Evolutionary conservation across 305 asterid species (phyloP).

Genomic region (Solanum chacoense): DNA sequence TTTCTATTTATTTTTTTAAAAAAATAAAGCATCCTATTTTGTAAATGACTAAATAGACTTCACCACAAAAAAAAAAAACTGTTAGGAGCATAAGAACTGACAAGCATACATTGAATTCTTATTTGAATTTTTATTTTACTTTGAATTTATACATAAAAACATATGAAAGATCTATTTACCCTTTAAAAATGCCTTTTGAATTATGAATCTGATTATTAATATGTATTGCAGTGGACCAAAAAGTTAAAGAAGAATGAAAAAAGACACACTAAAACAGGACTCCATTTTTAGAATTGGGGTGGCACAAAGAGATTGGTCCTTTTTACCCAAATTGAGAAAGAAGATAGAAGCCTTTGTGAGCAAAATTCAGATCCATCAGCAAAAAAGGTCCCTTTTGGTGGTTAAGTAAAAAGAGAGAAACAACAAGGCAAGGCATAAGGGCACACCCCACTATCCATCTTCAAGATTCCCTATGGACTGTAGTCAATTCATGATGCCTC

Average conservation of each 20-base stretch:
- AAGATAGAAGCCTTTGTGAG: neutral
- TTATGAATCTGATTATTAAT: neutral
- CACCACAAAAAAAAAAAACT: neutral
- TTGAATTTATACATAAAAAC: neutral
- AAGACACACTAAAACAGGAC: neutral
- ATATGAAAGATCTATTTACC: neutral
- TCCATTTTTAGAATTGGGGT: neutral
- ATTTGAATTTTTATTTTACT: neutral
- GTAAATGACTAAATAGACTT: neutral
- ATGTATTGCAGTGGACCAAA: neutral
- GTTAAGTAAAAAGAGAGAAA: conserved; percentile 5
- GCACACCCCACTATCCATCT: conserved; percentile 24
- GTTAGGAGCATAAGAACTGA: neutral
- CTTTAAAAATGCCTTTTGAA: neutral
- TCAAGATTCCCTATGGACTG: conserved; percentile 9
- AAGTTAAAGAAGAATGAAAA: neutral
- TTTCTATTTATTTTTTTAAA: neutral
- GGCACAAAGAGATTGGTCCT: neutral
- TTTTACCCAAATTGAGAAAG: neutral
- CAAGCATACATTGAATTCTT: neutral
- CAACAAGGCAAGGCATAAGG: conserved; percentile 42
- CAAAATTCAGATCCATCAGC: neutral
- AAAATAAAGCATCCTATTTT: neutral
- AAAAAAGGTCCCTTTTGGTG: neutral
- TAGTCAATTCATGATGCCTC: conserved; percentile 13